These are phyloP conservation scores for Pythium insidiosum DNA, from an alignment of 352 stramenopile genomes.

Conservation along the genomic window DNA sequence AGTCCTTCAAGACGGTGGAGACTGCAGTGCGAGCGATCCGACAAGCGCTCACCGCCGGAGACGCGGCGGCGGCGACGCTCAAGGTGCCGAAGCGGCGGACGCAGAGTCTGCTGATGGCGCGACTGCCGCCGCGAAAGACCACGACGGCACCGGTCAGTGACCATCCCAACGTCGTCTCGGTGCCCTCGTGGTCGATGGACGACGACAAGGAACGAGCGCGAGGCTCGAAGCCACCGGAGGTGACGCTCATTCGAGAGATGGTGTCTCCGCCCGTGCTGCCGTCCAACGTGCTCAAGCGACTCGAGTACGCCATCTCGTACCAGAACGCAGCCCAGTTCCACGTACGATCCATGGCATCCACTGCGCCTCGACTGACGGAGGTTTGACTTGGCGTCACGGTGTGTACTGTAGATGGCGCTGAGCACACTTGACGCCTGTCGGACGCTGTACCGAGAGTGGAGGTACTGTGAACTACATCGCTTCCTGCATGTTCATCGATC, in stretches of 20 bases:
- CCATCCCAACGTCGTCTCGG: background rate
- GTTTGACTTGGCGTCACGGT: background rate
- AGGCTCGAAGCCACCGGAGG: conserved; percentile 20
- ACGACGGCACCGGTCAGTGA: too few relatives aligned
- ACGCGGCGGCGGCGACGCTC: too few relatives aligned
- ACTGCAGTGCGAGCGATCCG: too few relatives aligned
- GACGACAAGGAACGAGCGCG: background rate
- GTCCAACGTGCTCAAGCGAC: conserved; percentile 25
- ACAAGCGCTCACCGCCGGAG: too few relatives aligned
- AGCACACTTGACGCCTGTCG: conserved; percentile 36
- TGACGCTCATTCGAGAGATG: conserved; percentile 55
- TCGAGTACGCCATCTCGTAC: conserved; percentile 51
- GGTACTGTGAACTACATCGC: conserved; percentile 4
- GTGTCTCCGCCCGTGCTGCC: conserved; percentile 33
- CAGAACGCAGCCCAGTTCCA: conserved; percentile 60
- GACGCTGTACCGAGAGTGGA: conserved; percentile 22
- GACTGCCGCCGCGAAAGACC: conserved; percentile 22
- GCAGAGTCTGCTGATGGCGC: conserved; percentile 27
- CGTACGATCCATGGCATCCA: conserved; percentile 15
- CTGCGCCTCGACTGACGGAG: background rate
- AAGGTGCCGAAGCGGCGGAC: conserved; percentile 6
- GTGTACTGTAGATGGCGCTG: conserved; percentile 43
- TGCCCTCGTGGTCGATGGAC: background rate
- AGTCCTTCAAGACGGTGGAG: too few relatives aligned
- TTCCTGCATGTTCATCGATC: too few relatives aligned